These are phyloP conservation scores for Aspergillus proliferans DNA, from an alignment of 2,329 filamentous ascomycete species.

Conservation along the genomic window DNA sequence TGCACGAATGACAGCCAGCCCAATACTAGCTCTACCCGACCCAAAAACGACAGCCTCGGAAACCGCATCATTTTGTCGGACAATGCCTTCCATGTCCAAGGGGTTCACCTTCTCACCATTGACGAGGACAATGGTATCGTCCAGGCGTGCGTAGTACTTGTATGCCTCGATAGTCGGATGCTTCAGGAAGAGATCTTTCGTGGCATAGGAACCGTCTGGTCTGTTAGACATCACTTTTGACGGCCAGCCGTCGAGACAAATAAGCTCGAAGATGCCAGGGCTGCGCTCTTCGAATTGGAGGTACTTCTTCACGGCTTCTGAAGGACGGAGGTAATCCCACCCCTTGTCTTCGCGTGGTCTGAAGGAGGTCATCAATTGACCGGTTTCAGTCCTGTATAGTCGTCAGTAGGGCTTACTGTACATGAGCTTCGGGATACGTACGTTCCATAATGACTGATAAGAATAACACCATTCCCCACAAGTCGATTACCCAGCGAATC, in stretches of 20 bases:
- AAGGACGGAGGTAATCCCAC: constrained; percentile 55
- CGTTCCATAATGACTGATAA: constrained; percentile 54
- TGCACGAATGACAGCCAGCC: constrained; percentile 49
- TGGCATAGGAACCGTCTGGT: constrained; percentile 44
- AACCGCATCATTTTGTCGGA: constrained; percentile 49
- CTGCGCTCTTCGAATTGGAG: constrained; percentile 35
- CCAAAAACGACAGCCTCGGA: constrained; percentile 56
- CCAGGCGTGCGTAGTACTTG: constrained; percentile 43
- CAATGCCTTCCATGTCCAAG: constrained; percentile 47
- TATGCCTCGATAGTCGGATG: constrained; percentile 43
- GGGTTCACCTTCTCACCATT: constrained; percentile 49
- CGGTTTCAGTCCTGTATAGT: constrained; percentile 50
- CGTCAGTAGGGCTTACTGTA: no score
- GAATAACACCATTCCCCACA: constrained; percentile 48
- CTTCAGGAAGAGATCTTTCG: constrained; percentile 44
- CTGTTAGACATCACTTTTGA: constrained; percentile 40
- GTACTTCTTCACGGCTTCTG: constrained; percentile 36
- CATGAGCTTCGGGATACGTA: constrained; percentile 24
- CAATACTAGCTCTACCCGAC: constrained; percentile 46
- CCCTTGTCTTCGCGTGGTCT: constrained; percentile 48
- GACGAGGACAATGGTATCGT: constrained; percentile 43
- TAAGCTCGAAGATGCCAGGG: constrained; percentile 31
- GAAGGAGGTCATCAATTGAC: constrained; percentile 57
- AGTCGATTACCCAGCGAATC: constrained; percentile 54
- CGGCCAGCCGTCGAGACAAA: constrained; percentile 32